These are phyloP conservation scores for Pseudogymnoascus sp. DNA, from an alignment of 2,329 filamentous ascomycete species.

Conservation along the genomic window DNA sequence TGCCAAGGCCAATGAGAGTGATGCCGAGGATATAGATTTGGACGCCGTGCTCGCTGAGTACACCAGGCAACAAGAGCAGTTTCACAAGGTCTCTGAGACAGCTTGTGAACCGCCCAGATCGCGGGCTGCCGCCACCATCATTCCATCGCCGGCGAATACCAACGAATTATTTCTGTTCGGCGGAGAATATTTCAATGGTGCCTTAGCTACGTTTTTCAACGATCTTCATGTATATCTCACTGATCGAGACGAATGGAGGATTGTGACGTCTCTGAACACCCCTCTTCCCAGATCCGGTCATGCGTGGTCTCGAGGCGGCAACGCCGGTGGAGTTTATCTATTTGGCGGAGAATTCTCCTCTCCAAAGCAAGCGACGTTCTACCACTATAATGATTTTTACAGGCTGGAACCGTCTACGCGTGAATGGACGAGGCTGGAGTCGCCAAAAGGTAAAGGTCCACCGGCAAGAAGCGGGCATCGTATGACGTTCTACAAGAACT, in stretches of 20 bases:
- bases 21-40: constrained; percentile 86
- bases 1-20: constrained; percentile 70
- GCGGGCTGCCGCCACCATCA: constrained; percentile 70
- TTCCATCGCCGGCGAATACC: constrained; percentile 77
- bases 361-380: constrained; percentile 96
- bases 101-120: constrained; percentile 67
- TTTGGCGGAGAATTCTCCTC: constrained; percentile 96
- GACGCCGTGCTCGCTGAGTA: constrained; percentile 92
- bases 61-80: constrained; percentile 85
- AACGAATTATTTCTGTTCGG: constrained; percentile 90
- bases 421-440: constrained; percentile 88
- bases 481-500: constrained; percentile 97
- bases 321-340: constrained; percentile 74
- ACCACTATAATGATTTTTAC: constrained; percentile 99
- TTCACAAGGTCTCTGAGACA: constrained; percentile 85
- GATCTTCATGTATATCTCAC: constrained; percentile 66
- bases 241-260: constrained; percentile 82
- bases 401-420: constrained; percentile 72
- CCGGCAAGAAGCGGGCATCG: constrained; percentile 84
- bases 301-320: constrained; percentile 87
- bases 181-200: constrained; percentile 93
- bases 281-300: constrained; percentile 87
- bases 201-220: constrained; percentile 66
- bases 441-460: constrained; percentile 65
- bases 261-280: constrained; percentile 83